Base-by-base conservation (phyloP, 2,329 filamentous ascomycete species). In the Samsoniella hepiali region DNA sequence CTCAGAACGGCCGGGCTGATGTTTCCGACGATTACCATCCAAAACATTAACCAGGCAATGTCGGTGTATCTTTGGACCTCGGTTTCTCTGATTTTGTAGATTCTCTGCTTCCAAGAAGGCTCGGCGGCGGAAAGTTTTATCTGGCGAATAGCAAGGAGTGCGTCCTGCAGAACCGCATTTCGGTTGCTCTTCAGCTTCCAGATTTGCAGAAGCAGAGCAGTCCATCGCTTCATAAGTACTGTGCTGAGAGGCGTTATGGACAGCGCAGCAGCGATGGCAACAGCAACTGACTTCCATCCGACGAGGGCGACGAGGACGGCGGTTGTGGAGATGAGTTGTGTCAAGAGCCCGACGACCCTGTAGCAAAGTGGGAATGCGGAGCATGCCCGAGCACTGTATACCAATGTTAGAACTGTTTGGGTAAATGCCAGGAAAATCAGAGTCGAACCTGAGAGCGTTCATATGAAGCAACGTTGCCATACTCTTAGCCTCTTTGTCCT, bases 81-180 rank as follows among this genome's bases (percentile, higher is more conserved):
- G 9, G 57, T 22, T 1, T 63, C 44, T 42, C 65, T 51, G 2
- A 65, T 50, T n/a, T 50, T 13, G 31, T 60, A 44, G 10, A 65
- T 57, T 42, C 61, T 66, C 3, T 54, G 40, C 34, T 54, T 65
- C 59, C 59, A 66, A 3, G 29, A 22, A 5, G 47, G n/a, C 27
- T 66, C 65, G 7, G 54, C 49, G n/a, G 65, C 65, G 6, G 65
- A 65, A 10, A 66, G 62, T 10, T 66, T 65, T 7, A 66, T 66
- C 8, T 66, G 65, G 15, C 65, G 44, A 40, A 66, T 66, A 31
- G 58, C 63, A 1, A 56, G 45, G 0, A 66, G 53, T 1, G 64
- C 64, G 1, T 40, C 11, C 10, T n/a, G 29, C 9, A 61, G 3
- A 42, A 22, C 3, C 34, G 34, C 45, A 34, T 42, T 60, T 32